These are phyloP conservation scores for Mucor plumbeus DNA, from an alignment of 371 early-diverging fungal species.

Conservation along the genomic window DNA sequence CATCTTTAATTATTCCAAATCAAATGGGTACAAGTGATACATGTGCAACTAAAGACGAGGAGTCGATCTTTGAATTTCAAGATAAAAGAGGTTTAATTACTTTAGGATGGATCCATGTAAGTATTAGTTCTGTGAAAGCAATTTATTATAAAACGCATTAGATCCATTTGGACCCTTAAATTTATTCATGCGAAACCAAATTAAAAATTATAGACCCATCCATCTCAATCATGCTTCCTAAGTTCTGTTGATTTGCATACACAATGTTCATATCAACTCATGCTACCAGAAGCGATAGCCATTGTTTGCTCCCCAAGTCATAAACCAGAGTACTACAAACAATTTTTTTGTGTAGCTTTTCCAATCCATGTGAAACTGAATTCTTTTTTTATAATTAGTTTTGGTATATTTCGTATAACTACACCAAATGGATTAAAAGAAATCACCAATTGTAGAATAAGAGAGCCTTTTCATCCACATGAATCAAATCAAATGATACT, in stretches of 20 bases:
- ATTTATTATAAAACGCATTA: neutral
- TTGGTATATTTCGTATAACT: conserved; percentile 20
- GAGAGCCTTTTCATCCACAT: conserved; percentile 15
- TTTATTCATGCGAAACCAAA: neutral
- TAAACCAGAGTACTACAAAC: conserved; percentile 58
- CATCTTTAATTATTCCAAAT: conserved; percentile 85
- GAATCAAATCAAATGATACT: neutral
- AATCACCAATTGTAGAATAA: conserved; percentile 7
- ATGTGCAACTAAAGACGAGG: conserved; percentile 83
- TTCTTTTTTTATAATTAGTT: neutral
- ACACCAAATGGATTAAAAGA: conserved; percentile 13
- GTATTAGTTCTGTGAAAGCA: conserved; percentile 8
- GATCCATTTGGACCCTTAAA: neutral
- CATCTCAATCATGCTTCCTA: conserved; percentile 91
- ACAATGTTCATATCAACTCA: conserved; percentile 88
- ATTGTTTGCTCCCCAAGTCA: conserved; percentile 86
- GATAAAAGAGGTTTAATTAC: conserved; percentile 75
- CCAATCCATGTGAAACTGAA: conserved; percentile 5
- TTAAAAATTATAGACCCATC: conserved; percentile 71
- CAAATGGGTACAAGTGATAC: conserved; percentile 90
- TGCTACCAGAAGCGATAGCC: conserved; percentile 94
- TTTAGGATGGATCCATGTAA: conserved; percentile 90
- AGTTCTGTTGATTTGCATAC: conserved; percentile 91
- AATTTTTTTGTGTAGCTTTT: neutral
- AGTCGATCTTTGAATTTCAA: conserved; percentile 79